phyloP scores from a whole-genome alignment of 768 basidiomycete genomes.

The Rhodotorula toruloides region DNA sequence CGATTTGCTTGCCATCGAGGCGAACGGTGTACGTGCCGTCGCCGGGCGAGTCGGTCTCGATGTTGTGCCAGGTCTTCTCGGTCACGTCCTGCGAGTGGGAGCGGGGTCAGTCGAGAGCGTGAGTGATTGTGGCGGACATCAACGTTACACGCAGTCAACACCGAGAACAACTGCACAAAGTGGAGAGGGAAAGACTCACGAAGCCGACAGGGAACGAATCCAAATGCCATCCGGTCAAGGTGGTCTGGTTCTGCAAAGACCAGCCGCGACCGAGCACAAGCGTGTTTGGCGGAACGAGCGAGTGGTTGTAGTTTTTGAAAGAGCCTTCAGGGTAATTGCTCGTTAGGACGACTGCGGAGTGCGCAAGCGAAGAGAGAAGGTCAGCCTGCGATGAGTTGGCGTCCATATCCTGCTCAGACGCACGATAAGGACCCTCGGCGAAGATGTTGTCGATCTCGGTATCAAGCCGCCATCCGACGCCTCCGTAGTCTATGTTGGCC shows the following conservation, averaged over 20 bases:
- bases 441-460: slow-evolving; percentile 1
- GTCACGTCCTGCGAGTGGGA: too few relatives aligned
- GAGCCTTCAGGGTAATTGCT: not conserved
- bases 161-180: too few relatives aligned
- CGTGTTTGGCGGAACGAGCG: not conserved
- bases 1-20: not conserved
- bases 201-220: not conserved
- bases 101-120: too few relatives aligned
- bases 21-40: not conserved
- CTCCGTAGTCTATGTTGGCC: not conserved
- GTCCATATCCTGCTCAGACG: too few relatives aligned
- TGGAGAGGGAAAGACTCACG: too few relatives aligned
- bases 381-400: too few relatives aligned
- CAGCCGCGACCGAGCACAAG: slow-evolving; percentile 2
- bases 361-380: not conserved
- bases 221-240: not conserved
- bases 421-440: not conserved
- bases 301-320: slow-evolving; percentile 2
- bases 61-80: not conserved
- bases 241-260: not conserved
- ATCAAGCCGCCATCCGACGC: not conserved
- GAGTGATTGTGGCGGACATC: too few relatives aligned
- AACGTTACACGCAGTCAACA: too few relatives aligned
- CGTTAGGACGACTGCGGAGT: not conserved
- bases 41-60: not conserved